Base-by-base conservation (phyloP, 345 rosid species). In the Dovyalis caffra region DNA sequence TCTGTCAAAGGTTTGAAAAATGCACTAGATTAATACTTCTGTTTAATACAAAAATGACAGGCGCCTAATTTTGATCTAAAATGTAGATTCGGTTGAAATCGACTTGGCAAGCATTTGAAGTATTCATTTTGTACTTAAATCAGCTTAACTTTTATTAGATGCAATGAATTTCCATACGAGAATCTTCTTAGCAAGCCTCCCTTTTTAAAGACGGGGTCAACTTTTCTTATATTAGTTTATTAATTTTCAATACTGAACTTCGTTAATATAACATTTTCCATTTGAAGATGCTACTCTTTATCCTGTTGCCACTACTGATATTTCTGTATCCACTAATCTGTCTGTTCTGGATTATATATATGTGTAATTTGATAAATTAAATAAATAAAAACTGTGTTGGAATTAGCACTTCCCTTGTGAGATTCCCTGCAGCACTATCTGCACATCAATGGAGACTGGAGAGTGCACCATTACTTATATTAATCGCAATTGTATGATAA, bases 361-460 rank as follows among this genome's bases (percentile, higher is more conserved):
- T 69, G 65, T 33, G 74, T 25, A 56, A 9, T 49, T 40, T 68
- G 26, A 28, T 35, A 29, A 31, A 38, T 38, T 20, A 68, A 34
- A 56, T n/a, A 20, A 18, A 34, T 7, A 73, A 64, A 6, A 32
- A 14, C 5, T 8, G 34, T n/a, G 49, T 47, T 77, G 71, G 78
- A 73, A 83, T 37, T 57, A 12, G 49, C 66, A 75, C 63, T 82
- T 37, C 23, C 72, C 58, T 80, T 58, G 56, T 61, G 25, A 80
- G 79, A 80, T 78, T 83, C 81, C 66, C 37, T 64, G 62, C 12
- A 49, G 78, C 87, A 82, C 72, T 80, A 64, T 51, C 66, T 65
- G 57, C 65, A 23, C 47, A 51, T 45, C 58, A 35, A 2, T 20
- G 25, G 25, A 21, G 57, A 21, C 6, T 25, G 28, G 53, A 32